Base-by-base conservation (phyloP, 2,329 filamentous ascomycete genomes). In the Camptophora hylomeconis region DNA sequence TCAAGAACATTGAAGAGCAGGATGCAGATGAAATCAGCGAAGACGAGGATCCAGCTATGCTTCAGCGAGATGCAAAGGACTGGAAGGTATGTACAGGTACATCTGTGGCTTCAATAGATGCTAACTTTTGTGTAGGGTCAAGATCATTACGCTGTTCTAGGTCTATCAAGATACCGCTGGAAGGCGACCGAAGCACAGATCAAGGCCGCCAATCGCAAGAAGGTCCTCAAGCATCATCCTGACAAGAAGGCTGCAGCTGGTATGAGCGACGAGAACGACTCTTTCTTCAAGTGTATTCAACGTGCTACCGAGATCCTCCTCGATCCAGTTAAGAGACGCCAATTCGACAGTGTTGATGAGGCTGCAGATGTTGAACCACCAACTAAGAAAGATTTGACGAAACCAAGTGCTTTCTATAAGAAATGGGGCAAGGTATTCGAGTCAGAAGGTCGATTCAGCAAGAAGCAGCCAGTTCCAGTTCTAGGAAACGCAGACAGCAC, bases 231-330 rank as follows among this genome's bases (percentile, higher is more conserved):
- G 64, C 89, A 98, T 59, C 89, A 98, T 60, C 89, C 89, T 38
- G 89, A 98, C 59, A 98, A 98, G 77, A 92, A 92, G 66, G 89
- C 92, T 10, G 89, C 89, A 16, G 72, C 77, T 26, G 89, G 89
- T 38, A 71, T 73, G 48, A 71, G 73, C 45, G 86, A 95, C 49
- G 87, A 63, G 47, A 59, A 94, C 59, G 89, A 98, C 58, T 82
- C 80, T 57, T 98, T 98, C 69, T 98, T 98, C 79, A 98, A 98
- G 72, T 98, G 92, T 61, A 98, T 98, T 57, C 92, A 98, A 57
- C 94, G 94, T 61, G 89, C 89, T 33, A 87, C 80, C 47, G 89
- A 98, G 50, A 71, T 95, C 29, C 79, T 98, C 11, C 72, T 83
- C 31, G 89, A 98, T 63, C 89, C 89, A 28, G 68, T 76, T 55